Conservation (phyloP, 1,284 basidiomycete genomes). For the Ceratobasidium sp. region DNA sequence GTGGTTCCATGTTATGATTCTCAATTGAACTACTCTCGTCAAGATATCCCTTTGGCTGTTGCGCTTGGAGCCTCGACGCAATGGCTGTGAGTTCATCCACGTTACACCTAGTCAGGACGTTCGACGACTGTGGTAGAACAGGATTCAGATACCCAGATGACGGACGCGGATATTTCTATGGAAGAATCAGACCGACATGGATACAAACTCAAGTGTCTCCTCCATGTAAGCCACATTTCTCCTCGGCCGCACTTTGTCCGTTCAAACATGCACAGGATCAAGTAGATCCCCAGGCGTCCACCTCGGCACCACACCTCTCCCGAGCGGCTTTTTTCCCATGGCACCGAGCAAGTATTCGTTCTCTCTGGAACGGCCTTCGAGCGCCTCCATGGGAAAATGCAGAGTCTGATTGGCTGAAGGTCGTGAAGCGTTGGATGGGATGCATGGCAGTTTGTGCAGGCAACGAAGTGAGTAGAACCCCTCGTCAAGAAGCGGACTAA, state of each 20-base stretch:
- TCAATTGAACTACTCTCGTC: too few species aligned
- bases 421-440: slow-evolving; percentile 22
- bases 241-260: background rate
- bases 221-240: background rate
- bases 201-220: slow-evolving; percentile 17
- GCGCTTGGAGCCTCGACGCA: too few species aligned
- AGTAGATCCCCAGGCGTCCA: background rate
- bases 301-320: slow-evolving; percentile 1
- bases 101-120: background rate
- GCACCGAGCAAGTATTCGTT: slow-evolving; percentile 7
- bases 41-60: too few species aligned
- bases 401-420: slow-evolving; percentile 13
- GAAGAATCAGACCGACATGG: background rate
- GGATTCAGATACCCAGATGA: background rate
- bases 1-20: too few species aligned
- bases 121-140: background rate
- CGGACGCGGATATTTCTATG: background rate
- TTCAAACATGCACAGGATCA: slow-evolving; percentile 10
- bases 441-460: slow-evolving; percentile 26
- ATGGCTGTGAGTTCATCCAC: too few species aligned
- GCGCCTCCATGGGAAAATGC: slow-evolving; percentile 9
- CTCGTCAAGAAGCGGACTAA: background rate
- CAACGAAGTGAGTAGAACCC: slow-evolving; percentile 1
- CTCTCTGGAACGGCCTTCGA: slow-evolving; percentile 23
- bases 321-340: slow-evolving; percentile 30